Conservation (phyloP, 305 asterid genomes). For the Solanum hybrid region DNA sequence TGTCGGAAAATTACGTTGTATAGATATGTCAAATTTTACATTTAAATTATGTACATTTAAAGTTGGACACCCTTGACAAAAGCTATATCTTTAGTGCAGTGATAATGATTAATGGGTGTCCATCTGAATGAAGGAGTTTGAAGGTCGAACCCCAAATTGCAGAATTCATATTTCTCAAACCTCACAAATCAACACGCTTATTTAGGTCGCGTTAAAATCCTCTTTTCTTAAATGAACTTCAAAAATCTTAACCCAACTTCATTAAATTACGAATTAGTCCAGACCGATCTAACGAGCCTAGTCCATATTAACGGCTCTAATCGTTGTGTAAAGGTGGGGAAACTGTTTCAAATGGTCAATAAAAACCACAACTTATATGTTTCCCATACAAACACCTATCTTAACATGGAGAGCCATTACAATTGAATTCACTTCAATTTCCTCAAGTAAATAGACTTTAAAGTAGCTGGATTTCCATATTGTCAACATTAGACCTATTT, state of each 20-base stretch:
- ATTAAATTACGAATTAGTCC: no score
- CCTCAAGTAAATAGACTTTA: neutral
- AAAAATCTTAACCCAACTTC: no score
- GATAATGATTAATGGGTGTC: no score
- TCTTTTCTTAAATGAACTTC: neutral
- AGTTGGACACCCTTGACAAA: no score
- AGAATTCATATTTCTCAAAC: no score
- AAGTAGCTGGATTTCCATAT: neutral
- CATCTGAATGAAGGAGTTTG: no score
- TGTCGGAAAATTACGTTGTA: no score
- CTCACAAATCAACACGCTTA: neutral
- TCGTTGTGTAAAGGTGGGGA: neutral
- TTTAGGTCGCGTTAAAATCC: neutral
- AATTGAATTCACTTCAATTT: neutral
- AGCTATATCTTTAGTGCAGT: no score
- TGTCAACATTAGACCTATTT: neutral
- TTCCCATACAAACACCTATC: neutral
- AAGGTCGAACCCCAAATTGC: no score
- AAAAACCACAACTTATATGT: neutral
- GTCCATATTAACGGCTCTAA: no score
- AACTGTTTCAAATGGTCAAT: neutral
- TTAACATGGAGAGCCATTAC: neutral
- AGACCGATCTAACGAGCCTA: fast-evolving
- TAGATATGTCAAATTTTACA: no score
- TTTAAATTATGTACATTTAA: no score